These are phyloP conservation scores for Aspergillus sp. DNA, from an alignment of 2,329 filamentous ascomycete species.

Conservation along the genomic window DNA sequence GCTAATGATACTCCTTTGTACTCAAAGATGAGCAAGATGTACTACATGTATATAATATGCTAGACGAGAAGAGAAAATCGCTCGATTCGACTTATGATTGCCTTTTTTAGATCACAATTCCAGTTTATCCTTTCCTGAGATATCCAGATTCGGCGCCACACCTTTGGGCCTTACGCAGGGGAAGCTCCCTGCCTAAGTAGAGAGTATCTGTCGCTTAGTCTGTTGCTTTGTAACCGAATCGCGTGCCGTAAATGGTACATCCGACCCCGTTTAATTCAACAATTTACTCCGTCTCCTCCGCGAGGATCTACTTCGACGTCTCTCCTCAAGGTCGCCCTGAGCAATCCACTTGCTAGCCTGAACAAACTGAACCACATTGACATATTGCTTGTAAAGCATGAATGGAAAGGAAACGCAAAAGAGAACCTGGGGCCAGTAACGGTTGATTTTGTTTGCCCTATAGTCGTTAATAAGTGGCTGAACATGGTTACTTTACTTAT, in stretches of 20 bases:
- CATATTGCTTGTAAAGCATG: slow-evolving; percentile 88
- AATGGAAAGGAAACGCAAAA: slow-evolving; percentile 77
- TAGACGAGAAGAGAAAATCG: not conserved
- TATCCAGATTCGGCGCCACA: too few relatives aligned
- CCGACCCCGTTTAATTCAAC: not conserved
- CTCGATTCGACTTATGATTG: not conserved
- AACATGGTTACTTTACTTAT: too few relatives aligned
- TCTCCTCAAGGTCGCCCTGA: slow-evolving; percentile 70
- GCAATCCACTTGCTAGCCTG: slow-evolving; percentile 91
- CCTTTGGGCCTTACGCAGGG: too few relatives aligned
- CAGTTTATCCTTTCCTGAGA: not conserved
- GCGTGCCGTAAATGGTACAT: too few relatives aligned
- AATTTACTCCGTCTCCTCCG: not conserved
- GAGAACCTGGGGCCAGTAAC: slow-evolving; percentile 73
- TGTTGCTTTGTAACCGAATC: too few relatives aligned
- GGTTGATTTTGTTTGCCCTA: slow-evolving; percentile 86
- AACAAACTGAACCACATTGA: slow-evolving; percentile 91
- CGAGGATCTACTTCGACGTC: not conserved
- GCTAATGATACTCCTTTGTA: not conserved
- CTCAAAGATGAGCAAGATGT: not conserved
- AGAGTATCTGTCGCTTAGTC: too few relatives aligned
- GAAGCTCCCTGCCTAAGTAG: too few relatives aligned
- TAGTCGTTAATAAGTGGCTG: not conserved
- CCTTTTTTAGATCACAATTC: not conserved
- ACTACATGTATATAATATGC: slow-evolving; percentile 3